Evolutionary conservation across 352 stramenopile genomes (phyloP), one percentile per base, ranked within the genome.

Genomic region (Achlya hypogyna): DNA sequence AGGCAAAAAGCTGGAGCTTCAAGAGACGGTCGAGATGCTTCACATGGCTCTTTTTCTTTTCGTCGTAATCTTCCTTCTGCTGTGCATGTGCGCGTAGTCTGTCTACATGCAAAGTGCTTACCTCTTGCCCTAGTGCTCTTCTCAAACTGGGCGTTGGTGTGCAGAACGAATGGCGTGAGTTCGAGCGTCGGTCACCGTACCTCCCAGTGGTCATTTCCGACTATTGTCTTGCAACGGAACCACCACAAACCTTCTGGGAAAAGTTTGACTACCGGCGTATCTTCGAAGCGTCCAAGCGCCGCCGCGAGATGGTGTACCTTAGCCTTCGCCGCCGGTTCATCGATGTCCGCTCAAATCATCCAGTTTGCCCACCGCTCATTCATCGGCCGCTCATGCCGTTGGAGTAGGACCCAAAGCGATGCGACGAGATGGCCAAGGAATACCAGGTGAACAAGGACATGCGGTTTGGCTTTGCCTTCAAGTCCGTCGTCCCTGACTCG

Each of bases 21-120:
- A 86, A 45, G 82, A 89, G 71, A 88, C 81, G 52, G 84, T 91
- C 56, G 82, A 91, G 45, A 70, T 77, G 66, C 72, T 91, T n/a
- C 82, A 91, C 56, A 88, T 91, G 80, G 80, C 75, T 4, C 72
- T 91, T n/a, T 91, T 91, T 69, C 77, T 89, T 62, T 91, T 91
- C 70, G 83, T 91, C 54, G 64, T 89, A 69, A 88, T 89, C 70
- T 91, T 91, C 69, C 73, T 91, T 32, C 73, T 87, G 32, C 73
- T 91, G 18, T 89, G 82, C 69, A 75, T 63, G 54, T 63, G 34
- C 22, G 35, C 23, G 12, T 5, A 42, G 29, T 27, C 29, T n/a
- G 29, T 35, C 22, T 32, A 47, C 9, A 1, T 59, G 25, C 25
- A 1, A 62, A 4, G 9, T 51, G 6, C 0, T 63, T 51, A 31